Evolutionary conservation across 192 early-diverging fungal species (phyloP).

Genomic region (Entomortierella parvispora): DNA sequence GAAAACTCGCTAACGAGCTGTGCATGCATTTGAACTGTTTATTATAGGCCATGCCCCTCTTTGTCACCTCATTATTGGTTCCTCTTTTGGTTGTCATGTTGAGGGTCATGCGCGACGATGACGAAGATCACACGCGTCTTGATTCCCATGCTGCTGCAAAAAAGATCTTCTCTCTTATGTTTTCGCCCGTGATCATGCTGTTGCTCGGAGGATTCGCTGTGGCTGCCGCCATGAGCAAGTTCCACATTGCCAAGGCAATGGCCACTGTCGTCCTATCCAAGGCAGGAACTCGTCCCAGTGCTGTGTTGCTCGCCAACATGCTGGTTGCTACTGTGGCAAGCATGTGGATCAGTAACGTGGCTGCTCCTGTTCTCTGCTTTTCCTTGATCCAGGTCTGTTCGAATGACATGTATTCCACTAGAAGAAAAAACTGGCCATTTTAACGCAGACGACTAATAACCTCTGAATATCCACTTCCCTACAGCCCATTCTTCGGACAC

Average conservation of each 20-base stretch:
- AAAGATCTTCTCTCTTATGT: conserved; percentile 92
- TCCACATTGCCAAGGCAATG: conserved; percentile 91
- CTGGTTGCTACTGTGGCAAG: conserved; percentile 95
- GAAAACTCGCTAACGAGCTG: not conserved
- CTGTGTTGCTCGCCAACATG: conserved; percentile 93
- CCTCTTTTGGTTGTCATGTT: conserved; percentile 87
- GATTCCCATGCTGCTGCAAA: conserved; percentile 82
- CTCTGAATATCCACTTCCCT: not conserved
- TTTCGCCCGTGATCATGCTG: conserved; percentile 95
- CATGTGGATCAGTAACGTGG: conserved; percentile 99
- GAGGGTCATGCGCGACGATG: conserved; percentile 82
- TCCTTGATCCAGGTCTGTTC: conserved; percentile 80
- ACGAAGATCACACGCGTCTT: conserved; percentile 64
- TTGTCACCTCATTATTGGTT: conserved; percentile 90
- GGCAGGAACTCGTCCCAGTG: conserved; percentile 87
- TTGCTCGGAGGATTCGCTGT: conserved; percentile 95
- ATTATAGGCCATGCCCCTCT: conserved; percentile 83
- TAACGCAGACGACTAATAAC: not conserved
- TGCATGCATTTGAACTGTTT: conserved; percentile 1
- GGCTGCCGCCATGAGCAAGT: conserved; percentile 94
- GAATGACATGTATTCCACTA: not conserved
- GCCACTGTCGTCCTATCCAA: conserved; percentile 89
- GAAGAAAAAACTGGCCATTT: not conserved
- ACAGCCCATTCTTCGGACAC: conserved; percentile 90
- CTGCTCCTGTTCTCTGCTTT: conserved; percentile 96